Percentiles rank a stretch among this genome's conserved stretches.
These are phyloP conservation scores for Gomphus sp. DNA, from an alignment of 1,284 basidiomycete species.

Conservation along the genomic window DNA sequence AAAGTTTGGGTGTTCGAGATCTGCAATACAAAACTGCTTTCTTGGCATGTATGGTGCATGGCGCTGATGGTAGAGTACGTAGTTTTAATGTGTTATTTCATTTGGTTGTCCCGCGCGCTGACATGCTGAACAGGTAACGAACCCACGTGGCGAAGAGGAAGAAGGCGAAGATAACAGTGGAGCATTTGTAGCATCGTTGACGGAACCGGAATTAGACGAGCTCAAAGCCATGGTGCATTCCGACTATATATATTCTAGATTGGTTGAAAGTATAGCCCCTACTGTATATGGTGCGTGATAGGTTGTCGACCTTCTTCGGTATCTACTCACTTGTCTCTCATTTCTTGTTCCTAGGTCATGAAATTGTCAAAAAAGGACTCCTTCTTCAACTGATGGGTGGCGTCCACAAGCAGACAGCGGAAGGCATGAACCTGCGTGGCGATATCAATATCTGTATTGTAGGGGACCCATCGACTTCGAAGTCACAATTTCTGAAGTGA, in stretches of 20 bases:
- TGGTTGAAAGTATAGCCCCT: constrained; percentile 94
- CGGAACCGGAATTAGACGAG: constrained; percentile 92
- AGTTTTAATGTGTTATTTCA: neutral
- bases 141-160: constrained; percentile 83
- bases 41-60: constrained; percentile 95
- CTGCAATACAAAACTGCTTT: constrained; percentile 98
- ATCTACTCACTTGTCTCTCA: neutral
- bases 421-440: constrained; percentile 95
- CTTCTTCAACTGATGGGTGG: constrained; percentile 99
- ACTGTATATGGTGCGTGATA: constrained; percentile 72
- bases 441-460: constrained; percentile 99
- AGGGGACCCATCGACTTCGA: constrained; percentile 94
- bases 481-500: constrained; percentile 97
- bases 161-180: constrained; percentile 69
- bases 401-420: constrained; percentile 93
- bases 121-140: constrained; percentile 47
- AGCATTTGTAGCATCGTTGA: constrained; percentile 81
- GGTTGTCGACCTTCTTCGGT: constrained; percentile 1
- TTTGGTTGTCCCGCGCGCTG: neutral
- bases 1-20: constrained; percentile 91
- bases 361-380: constrained; percentile 97
- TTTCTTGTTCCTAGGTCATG: constrained; percentile 44
- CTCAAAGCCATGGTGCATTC: constrained; percentile 89
- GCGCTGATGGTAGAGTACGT: constrained; percentile 71
- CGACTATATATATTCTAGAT: constrained; percentile 88